Conservation (phyloP, 2,329 filamentous ascomycete species). For the Diaporthe sp. region DNA sequence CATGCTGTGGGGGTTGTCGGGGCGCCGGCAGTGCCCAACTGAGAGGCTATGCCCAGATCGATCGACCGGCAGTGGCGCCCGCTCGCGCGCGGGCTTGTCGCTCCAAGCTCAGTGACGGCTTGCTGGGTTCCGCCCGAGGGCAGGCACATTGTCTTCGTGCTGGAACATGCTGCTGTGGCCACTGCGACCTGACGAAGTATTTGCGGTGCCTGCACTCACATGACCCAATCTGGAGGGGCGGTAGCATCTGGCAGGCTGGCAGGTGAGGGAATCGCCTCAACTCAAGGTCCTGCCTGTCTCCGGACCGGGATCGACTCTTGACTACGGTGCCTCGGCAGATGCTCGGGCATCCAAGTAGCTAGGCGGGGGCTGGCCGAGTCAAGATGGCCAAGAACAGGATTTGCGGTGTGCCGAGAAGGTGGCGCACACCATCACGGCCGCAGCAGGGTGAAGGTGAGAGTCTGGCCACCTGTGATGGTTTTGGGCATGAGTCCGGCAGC, state of each 20-base stretch:
- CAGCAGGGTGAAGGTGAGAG: not conserved
- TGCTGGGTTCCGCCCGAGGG: not conserved
- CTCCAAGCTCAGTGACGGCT: not conserved
- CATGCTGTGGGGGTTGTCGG: not conserved
- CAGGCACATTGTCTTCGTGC: not conserved
- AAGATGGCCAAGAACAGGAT: not conserved
- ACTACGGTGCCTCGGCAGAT: conserved; percentile 11
- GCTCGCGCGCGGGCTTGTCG: not conserved
- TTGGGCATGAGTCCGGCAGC: not conserved
- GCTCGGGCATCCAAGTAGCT: not conserved
- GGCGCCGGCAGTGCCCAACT: no score
- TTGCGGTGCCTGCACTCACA: not conserved
- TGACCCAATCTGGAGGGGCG: not conserved
- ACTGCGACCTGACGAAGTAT: not conserved
- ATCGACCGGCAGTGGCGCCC: conserved; percentile 21
- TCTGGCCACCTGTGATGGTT: not conserved
- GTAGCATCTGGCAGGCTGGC: not conserved
- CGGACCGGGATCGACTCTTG: not conserved
- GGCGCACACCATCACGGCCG: conserved; percentile 1
- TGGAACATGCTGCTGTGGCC: not conserved
- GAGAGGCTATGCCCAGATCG: conserved; percentile 3
- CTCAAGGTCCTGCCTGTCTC: not conserved
- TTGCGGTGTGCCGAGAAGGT: conserved; percentile 13
- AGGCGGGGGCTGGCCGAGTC: conserved; percentile 5
- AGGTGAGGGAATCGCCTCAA: not conserved